Evolutionary conservation across 2,329 filamentous ascomycete species (phyloP).

Genomic region (Rhexocercosporidium sp.): DNA sequence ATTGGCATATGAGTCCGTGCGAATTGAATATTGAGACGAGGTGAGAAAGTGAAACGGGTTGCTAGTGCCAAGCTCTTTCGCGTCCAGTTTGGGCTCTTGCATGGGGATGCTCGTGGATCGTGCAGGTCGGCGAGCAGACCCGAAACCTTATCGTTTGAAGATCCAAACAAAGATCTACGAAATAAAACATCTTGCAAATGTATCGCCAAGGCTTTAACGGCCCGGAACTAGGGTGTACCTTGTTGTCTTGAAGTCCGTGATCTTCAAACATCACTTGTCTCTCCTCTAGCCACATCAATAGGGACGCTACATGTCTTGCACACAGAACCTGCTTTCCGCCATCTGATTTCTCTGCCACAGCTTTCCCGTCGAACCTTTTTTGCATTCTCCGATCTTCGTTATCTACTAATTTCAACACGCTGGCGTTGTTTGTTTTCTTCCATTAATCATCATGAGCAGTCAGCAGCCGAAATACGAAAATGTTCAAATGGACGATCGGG

Average conservation of each 20-base stretch:
- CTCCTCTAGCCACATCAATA: not conserved
- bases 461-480: conserved; percentile 23
- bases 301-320: not conserved
- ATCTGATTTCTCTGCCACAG: not conserved
- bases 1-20: conserved; percentile 1
- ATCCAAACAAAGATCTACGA: conserved; percentile 5
- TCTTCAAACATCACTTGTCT: conserved; percentile 8
- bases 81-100: not conserved
- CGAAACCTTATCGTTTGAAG: conserved; percentile 8
- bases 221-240: not conserved
- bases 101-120: not conserved
- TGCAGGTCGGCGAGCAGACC: not conserved
- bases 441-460: conserved; percentile 16
- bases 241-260: not conserved
- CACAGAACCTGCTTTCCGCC: not conserved
- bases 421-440: conserved; percentile 6
- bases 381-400: not conserved
- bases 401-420: not conserved
- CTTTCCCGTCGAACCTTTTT: not conserved
- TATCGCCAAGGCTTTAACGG: not conserved
- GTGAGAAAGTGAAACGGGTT: not conserved
- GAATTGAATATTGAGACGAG: not conserved
- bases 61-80: not conserved
- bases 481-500: conserved; percentile 41
- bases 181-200: not conserved